phyloP scores from a whole-genome alignment of 805 yeast species.

The Suhomyces sp. region DNA sequence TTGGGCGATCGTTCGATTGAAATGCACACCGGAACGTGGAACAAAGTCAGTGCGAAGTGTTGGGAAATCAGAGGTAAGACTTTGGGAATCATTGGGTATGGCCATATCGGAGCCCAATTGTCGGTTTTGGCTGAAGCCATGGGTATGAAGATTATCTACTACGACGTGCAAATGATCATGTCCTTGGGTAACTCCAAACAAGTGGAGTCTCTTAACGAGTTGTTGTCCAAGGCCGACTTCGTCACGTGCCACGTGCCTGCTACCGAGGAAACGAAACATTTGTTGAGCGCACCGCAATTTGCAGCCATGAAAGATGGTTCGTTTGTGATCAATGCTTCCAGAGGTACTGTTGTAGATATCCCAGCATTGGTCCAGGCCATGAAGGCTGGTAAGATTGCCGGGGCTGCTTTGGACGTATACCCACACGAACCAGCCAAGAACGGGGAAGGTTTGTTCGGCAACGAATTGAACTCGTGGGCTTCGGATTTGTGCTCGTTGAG shows the following conservation, averaged over 20 bases:
- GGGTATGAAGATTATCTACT: conserved; percentile 95
- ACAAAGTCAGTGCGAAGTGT: conserved; percentile 89
- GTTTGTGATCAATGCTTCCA: conserved; percentile 90
- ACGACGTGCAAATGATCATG: conserved; percentile 92
- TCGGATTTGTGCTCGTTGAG: conserved; percentile 76
- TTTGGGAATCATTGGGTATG: conserved; percentile 94
- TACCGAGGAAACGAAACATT: conserved; percentile 84
- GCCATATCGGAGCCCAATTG: conserved; percentile 97
- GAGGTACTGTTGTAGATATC: conserved; percentile 97
- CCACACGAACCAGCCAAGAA: conserved; percentile 98
- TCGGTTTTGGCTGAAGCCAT: conserved; percentile 95
- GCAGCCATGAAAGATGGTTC: conserved; percentile 96
- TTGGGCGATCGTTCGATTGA: conserved; percentile 95
- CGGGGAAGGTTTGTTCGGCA: conserved; percentile 75
- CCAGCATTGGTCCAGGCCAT: conserved; percentile 90
- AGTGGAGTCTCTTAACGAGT: conserved; percentile 78
- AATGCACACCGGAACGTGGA: conserved; percentile 96
- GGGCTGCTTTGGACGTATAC: conserved; percentile 95
- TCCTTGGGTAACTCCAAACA: conserved; percentile 95
- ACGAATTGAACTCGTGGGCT: conserved; percentile 77
- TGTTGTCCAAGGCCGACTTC: conserved; percentile 79
- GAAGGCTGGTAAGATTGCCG: conserved; percentile 91
- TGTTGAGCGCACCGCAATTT: conserved; percentile 86
- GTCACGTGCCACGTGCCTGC: conserved; percentile 94
- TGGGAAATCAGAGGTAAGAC: conserved; percentile 99